Evolutionary conservation across 1,139 yeast species (phyloP).

Genomic region (Diutina pseudorugosa): DNA sequence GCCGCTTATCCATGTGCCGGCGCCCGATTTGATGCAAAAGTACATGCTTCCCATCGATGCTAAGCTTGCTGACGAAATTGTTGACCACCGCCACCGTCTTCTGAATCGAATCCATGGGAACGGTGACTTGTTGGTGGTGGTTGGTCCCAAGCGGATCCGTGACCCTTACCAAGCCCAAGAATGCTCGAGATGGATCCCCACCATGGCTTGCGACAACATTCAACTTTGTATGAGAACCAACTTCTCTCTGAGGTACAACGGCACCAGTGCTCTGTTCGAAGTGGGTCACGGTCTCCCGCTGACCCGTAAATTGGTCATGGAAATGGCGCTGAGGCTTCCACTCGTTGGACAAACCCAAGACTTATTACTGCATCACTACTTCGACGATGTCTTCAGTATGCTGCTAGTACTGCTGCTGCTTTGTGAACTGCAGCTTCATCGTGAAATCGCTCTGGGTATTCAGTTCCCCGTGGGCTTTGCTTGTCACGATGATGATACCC

Average conservation of each 20-base stretch:
- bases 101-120: background rate
- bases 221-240: background rate
- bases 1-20: constrained; percentile 3
- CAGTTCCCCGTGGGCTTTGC: constrained; percentile 33
- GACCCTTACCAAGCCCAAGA: background rate
- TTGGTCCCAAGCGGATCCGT: background rate
- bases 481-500: constrained; percentile 14
- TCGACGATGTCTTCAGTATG: constrained; percentile 29
- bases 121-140: background rate
- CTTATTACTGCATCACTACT: constrained; percentile 34
- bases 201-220: background rate
- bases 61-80: background rate
- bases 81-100: background rate
- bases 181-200: constrained; percentile 3
- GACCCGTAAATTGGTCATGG: constrained; percentile 24
- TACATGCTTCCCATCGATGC: background rate
- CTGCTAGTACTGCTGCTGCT: constrained; percentile 25
- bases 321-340: constrained; percentile 23
- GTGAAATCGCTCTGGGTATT: constrained; percentile 34
- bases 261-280: background rate
- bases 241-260: background rate
- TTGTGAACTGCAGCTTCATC: constrained; percentile 32
- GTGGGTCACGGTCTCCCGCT: constrained; percentile 23
- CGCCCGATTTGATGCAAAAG: constrained; percentile 1
- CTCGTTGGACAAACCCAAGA: constrained; percentile 30